Conservation (phyloP, 495 filamentous ascomycete genomes). For the Neurospora sp. region DNA sequence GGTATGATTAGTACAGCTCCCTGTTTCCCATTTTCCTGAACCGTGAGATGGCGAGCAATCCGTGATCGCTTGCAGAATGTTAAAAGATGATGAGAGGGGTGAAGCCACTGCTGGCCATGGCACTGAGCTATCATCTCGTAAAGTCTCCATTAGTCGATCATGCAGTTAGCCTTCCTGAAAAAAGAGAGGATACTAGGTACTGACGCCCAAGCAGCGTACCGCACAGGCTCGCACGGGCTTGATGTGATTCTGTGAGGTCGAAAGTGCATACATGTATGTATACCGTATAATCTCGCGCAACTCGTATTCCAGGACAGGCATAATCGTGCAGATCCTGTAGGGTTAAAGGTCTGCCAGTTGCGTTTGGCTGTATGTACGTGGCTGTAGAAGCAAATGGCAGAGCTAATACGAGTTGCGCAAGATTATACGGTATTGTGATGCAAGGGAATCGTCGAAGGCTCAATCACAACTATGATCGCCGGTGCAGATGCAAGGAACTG, state of each 20-base stretch:
- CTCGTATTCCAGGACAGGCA: neutral
- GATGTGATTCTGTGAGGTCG: neutral
- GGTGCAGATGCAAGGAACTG: neutral
- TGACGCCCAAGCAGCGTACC: neutral
- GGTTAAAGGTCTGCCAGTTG: neutral
- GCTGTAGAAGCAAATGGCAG: neutral
- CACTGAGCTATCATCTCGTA: neutral
- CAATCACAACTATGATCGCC: neutral
- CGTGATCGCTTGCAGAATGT: neutral
- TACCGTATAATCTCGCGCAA: neutral
- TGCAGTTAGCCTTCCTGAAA: neutral
- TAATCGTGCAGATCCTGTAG: neutral
- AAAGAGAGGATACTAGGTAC: neutral
- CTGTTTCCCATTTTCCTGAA: neutral
- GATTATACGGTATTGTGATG: neutral
- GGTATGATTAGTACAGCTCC: neutral
- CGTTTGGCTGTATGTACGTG: neutral
- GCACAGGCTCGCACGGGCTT: neutral
- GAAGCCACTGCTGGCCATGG: neutral
- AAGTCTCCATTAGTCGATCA: neutral
- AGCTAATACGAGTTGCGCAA: neutral
- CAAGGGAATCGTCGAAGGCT: neutral
- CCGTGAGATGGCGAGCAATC: neutral
- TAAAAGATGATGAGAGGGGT: neutral
- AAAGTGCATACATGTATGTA: neutral